These are phyloP conservation scores for Macrolepiota dolichaula DNA, from an alignment of 768 basidiomycete species.

Conservation along the genomic window DNA sequence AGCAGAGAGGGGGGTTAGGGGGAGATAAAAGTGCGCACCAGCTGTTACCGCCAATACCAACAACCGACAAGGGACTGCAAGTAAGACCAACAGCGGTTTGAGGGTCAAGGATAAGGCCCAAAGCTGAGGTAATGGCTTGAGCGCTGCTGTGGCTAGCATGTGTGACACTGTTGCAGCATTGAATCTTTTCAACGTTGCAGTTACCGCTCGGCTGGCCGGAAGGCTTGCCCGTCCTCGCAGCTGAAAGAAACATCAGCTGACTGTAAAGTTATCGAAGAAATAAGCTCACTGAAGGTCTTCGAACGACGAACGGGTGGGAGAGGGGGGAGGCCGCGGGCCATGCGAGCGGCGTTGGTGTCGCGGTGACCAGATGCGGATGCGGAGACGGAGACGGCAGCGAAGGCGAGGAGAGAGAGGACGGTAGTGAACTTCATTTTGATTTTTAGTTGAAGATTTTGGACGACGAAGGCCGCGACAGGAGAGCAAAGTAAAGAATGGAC, in stretches of 20 bases:
- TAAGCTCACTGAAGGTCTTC: conserved; percentile 21
- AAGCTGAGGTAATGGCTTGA: conserved; percentile 21
- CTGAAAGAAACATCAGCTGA: conserved; percentile 27
- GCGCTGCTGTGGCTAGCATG: conserved; percentile 14
- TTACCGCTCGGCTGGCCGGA: conserved; percentile 26
- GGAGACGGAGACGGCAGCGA: conserved; percentile 32
- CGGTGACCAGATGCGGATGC: conserved; percentile 25
- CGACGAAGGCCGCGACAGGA: conserved; percentile 14
- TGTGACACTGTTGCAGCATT: conserved; percentile 38
- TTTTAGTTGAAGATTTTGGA: neutral
- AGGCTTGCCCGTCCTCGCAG: conserved; percentile 30
- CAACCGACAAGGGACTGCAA: conserved; percentile 29
- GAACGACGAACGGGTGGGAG: conserved; percentile 39
- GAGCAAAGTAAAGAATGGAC: conserved; percentile 15
- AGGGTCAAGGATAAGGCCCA: conserved; percentile 27
- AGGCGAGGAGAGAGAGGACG: conserved; percentile 34
- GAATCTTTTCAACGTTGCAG: conserved; percentile 40
- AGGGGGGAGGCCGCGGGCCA: conserved; percentile 52
- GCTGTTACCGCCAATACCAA: conserved; percentile 28
- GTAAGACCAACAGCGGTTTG: conserved; percentile 28
- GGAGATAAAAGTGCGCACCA: conserved; percentile 24
- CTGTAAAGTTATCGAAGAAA: neutral
- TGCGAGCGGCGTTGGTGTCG: conserved; percentile 51
- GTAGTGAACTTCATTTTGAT: conserved; percentile 38
- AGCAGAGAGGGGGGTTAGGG: neutral